These are phyloP conservation scores for Russula griseocarnosa DNA, from an alignment of 768 basidiomycete species.

Conservation along the genomic window DNA sequence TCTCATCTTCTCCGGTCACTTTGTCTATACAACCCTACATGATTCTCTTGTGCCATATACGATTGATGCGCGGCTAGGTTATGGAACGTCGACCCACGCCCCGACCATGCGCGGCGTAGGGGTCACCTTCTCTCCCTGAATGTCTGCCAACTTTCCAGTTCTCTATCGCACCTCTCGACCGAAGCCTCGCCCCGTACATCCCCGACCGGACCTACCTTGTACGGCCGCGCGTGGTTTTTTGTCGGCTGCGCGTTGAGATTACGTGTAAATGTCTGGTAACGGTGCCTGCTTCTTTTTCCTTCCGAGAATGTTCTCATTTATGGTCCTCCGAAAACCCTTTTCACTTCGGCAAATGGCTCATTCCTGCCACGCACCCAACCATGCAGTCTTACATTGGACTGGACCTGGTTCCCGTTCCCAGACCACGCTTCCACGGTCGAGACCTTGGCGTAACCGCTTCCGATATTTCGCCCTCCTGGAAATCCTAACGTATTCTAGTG, in stretches of 20 bases:
- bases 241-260: constrained; percentile 14
- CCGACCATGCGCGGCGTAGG: not conserved
- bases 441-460: constrained; percentile 23
- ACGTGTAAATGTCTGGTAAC: constrained; percentile 23
- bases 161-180: constrained; percentile 1
- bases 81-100: constrained; percentile 4
- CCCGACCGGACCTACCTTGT: constrained; percentile 4
- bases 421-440: constrained; percentile 27
- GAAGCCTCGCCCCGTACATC: constrained; percentile 8
- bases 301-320: constrained; percentile 3
- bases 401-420: constrained; percentile 21
- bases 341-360: constrained; percentile 23
- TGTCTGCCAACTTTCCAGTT: constrained; percentile 12
- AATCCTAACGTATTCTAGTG: constrained; percentile 17
- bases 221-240: not conserved
- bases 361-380: constrained; percentile 15
- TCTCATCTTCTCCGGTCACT: not conserved
- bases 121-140: not conserved
- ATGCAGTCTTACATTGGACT: constrained; percentile 17
- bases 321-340: constrained; percentile 15
- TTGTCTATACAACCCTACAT: not conserved
- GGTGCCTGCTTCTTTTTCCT: constrained; percentile 17
- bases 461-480: constrained; percentile 27
- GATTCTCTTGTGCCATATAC: constrained; percentile 1
- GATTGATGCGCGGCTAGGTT: constrained; percentile 3